A percentile compares a stretch with the other conserved stretches of the same genome.
These are phyloP conservation scores for Handroanthus guayacan DNA, from an alignment of 257 asterid genomes.

Conservation along the genomic window DNA sequence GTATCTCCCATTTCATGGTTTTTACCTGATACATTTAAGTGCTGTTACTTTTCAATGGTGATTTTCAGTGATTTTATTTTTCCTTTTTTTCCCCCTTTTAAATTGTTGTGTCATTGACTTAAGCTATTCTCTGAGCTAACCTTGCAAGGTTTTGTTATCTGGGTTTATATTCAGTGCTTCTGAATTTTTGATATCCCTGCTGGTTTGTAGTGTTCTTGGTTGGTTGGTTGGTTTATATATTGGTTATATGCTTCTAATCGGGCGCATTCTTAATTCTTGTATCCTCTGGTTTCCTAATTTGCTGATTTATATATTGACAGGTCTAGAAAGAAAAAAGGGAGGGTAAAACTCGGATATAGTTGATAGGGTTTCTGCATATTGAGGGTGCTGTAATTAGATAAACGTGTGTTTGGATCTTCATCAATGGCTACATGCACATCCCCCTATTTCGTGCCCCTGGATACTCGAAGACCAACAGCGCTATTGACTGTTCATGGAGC, in stretches of 20 bases:
- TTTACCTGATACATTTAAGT: slow-evolving; percentile 11
- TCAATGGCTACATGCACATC: slow-evolving; percentile 73
- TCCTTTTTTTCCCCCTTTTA: not conserved
- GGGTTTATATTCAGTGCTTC: slow-evolving; percentile 19
- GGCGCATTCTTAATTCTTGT: slow-evolving; percentile 12
- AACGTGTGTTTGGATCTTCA: slow-evolving; percentile 30
- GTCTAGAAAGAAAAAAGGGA: not conserved
- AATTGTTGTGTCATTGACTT: slow-evolving; percentile 12
- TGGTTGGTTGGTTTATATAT: not conserved
- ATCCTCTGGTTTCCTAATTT: not conserved
- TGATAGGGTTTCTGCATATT: slow-evolving; percentile 33
- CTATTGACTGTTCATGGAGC: slow-evolving; percentile 62
- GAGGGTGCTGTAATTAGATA: slow-evolving; percentile 27
- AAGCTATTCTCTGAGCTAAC: not conserved
- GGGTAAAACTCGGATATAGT: slow-evolving; percentile 26
- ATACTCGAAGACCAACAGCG: slow-evolving; percentile 58
- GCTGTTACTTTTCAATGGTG: not conserved
- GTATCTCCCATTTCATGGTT: slow-evolving; percentile 24
- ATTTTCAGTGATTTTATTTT: not conserved
- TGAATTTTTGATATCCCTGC: not conserved
- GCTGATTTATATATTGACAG: slow-evolving; percentile 25
- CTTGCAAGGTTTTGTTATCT: slow-evolving; percentile 9
- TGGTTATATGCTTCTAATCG: not conserved
- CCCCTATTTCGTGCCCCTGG: slow-evolving; percentile 63
- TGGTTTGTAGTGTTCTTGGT: not conserved